These are phyloP conservation scores for Sisymbrium irio DNA, from an alignment of 345 rosid species.

Conservation along the genomic window DNA sequence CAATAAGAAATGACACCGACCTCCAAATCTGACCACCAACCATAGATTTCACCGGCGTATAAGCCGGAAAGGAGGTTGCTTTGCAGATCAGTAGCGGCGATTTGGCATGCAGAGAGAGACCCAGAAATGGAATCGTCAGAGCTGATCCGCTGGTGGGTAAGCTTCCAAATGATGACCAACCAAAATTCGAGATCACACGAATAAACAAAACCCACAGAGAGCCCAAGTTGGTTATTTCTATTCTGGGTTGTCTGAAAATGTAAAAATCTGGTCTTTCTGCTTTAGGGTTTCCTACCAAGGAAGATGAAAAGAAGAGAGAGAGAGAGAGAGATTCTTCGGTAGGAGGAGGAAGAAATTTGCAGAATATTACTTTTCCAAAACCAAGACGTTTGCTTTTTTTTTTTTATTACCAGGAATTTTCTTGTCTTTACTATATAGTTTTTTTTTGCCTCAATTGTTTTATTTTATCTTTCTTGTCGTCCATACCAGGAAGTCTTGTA, in stretches of 20 bases:
- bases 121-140: slow-evolving; percentile 15
- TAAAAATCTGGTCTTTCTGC: neutral
- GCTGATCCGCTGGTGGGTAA: slow-evolving; percentile 23
- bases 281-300: slow-evolving; percentile 25
- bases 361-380: slow-evolving; percentile 27
- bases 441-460: neutral
- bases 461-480: neutral
- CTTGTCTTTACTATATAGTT: neutral
- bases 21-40: slow-evolving; percentile 41
- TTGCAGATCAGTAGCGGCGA: slow-evolving; percentile 7
- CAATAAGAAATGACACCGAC: slow-evolving; percentile 33
- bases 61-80: slow-evolving; percentile 11
- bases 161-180: slow-evolving; percentile 21
- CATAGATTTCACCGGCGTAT: slow-evolving; percentile 44
- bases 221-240: slow-evolving; percentile 1
- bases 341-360: slow-evolving; percentile 29
- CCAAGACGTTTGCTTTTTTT: slow-evolving; percentile 21
- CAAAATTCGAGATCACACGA: slow-evolving; percentile 21
- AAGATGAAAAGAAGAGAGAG: slow-evolving; percentile 12
- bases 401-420: neutral
- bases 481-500: neutral
- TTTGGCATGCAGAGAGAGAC: slow-evolving; percentile 29
- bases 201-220: slow-evolving; percentile 21
- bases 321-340: slow-evolving; percentile 36
- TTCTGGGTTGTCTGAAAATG: neutral